Base-by-base conservation (phyloP, 345 rosid species). In the Rhodamnia argentea region DNA sequence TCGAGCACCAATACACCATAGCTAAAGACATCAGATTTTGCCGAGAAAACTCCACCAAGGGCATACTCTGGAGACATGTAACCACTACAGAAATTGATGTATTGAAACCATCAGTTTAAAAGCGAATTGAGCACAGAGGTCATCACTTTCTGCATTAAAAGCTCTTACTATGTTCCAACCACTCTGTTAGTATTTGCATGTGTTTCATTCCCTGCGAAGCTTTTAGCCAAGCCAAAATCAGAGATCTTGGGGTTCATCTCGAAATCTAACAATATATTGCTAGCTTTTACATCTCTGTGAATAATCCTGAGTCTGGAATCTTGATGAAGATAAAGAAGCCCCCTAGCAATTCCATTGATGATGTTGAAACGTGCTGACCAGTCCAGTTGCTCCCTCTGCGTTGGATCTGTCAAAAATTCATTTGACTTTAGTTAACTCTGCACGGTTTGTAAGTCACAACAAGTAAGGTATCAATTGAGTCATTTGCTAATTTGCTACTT, bases 51-150 rank as follows among this genome's bases (percentile, higher is more conserved):
- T 2, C 91, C 93, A 57, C 89, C 92, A 56, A 89, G 85, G 14
- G 91, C 92, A 23, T 91, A 91, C 54, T 91, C 93, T n/a, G 92
- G 93, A 37, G 93, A 89, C 92, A 91, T 91, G 85, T 91, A 91
- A 16, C 93, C 93, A 42, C 93, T 91, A 76, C 75, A 86, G 5
- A 1, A 29, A 62, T 29, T 29, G 75, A 62, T 62, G 3, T 15
- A 62, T 62, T 62, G 42, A 29, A 29, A 16, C 23, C 23, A 15
- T 62, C 12, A 62, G 75, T 62, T 62, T 1, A 18, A 0, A 29
- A 62, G 75, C 5, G 5, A 62, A 62, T n/a, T 29, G 75, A 62
- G 42, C 75, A 62, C 23, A 15, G 12, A 62, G n/a, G 23, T 1
- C 37, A 62, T 62, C 42, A 29, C 74, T 53, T 55, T 55, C 42